A percentile compares a stretch with the other conserved stretches of the same genome.
These are phyloP conservation scores for Penicillium italicum DNA, from an alignment of 2,329 filamentous ascomycete species.

Conservation along the genomic window DNA sequence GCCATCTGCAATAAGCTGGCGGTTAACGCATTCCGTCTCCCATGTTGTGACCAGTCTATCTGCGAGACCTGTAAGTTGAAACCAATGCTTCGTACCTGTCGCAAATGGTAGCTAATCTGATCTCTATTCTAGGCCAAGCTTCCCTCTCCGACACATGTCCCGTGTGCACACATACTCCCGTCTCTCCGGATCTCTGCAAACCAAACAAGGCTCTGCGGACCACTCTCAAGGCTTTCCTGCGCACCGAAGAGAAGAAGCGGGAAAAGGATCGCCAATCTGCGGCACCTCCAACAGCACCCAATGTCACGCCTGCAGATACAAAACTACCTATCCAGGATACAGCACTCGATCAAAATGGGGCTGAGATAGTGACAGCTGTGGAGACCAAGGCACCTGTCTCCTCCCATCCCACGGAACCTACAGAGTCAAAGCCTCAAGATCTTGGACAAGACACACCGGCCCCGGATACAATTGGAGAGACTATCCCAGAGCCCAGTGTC, in stretches of 20 bases:
- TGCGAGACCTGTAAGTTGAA: slow-evolving; percentile 74
- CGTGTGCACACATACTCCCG: slow-evolving; percentile 85
- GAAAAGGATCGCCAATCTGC: slow-evolving; percentile 55
- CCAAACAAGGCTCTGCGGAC: slow-evolving; percentile 87
- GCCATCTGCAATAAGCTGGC: slow-evolving; percentile 89
- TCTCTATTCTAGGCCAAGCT: slow-evolving; percentile 59
- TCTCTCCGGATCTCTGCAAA: slow-evolving; percentile 81
- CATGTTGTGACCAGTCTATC: slow-evolving; percentile 93
- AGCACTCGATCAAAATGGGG: slow-evolving; percentile 16
- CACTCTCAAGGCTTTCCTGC: slow-evolving; percentile 85
- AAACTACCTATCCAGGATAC: slow-evolving; percentile 16
- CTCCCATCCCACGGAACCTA: slow-evolving; percentile 5
- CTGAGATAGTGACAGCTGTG: slow-evolving; percentile 14
- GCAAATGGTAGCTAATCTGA: not conserved
- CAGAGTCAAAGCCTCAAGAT: slow-evolving; percentile 12
- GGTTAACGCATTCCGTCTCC: slow-evolving; percentile 82
- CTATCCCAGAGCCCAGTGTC: slow-evolving; percentile 1
- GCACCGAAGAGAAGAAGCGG: slow-evolving; percentile 86
- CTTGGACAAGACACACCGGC: slow-evolving; percentile 5
- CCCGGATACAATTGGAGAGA: slow-evolving; percentile 7
- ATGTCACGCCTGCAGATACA: slow-evolving; percentile 24
- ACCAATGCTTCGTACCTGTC: not conserved
- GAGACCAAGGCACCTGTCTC: slow-evolving; percentile 5
- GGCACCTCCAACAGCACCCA: slow-evolving; percentile 31
- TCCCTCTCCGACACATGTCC: slow-evolving; percentile 77